Evolutionary conservation across 176 grass and related monocot species (phyloP), one percentile per base, ranked within the genome.

Genomic region (Carex scoparia): DNA sequence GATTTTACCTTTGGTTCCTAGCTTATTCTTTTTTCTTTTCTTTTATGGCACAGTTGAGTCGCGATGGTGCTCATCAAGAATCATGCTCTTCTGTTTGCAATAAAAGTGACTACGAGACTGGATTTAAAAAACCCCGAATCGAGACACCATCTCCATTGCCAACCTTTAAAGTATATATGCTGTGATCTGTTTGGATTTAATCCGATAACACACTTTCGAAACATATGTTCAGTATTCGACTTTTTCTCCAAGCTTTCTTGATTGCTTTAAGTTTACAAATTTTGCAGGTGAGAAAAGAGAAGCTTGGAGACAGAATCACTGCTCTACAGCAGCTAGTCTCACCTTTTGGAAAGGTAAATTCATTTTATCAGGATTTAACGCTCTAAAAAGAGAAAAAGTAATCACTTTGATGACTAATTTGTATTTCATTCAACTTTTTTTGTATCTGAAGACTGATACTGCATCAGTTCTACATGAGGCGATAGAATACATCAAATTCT

Each of bases 401-500:
- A 37, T 58, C 58, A 3, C 7, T 61, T 61, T 87, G 5, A 1
- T 13, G 75, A 0, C 69, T 16, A 80, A 0, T 76, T 14, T 57
- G 55, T 79, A 69, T 40, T 12, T 86, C 65, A 81, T 66, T 65
- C 28, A 7, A 69, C 18, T 64, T 69, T 69, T 40, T 61, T 61
- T 3, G 40, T 5, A 2, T 60, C 19, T 32, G 67, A 53, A 98
- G 92, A 98, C 95, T 46, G 92, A 98, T 71, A 98, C 95, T 4
- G 95, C 95, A 89, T 98, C 95, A 3, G 95, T 98, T 92, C 95
- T 98, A 76, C 95, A 98, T 73, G 95, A 98, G 84, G 91, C 95
- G n/a, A 94, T 90, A 57, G 88, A 93, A 64, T 98, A 92, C 88
- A 98, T 98, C 81, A 98, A 87, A 74, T 93, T 94, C 81, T 87